Evolutionary conservation across 805 yeast species (phyloP).

Genomic region (Lipomyces anomalus): DNA sequence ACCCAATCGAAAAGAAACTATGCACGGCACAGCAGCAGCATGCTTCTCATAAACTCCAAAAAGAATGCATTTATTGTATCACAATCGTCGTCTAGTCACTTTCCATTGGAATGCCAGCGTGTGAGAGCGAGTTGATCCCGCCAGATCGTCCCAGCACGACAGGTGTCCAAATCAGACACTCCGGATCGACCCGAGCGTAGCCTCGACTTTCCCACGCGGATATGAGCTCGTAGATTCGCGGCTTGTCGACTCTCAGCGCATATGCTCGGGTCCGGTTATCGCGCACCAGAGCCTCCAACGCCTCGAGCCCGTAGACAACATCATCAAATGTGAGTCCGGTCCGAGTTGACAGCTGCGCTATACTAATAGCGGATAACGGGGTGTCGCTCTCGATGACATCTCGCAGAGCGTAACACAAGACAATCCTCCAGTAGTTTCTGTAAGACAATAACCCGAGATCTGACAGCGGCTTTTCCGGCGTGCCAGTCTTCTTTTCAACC

Average conservation of each 20-base stretch:
- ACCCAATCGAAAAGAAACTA: too few species aligned
- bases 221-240: constrained; percentile 40
- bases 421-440: constrained; percentile 76
- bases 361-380: constrained; percentile 34
- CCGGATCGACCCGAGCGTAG: constrained; percentile 48
- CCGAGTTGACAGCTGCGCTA: constrained; percentile 55
- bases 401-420: constrained; percentile 48
- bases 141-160: constrained; percentile 80
- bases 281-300: constrained; percentile 53
- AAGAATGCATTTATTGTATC: too few species aligned
- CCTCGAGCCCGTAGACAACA: constrained; percentile 80
- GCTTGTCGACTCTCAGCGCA: constrained; percentile 49
- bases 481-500: constrained; percentile 72
- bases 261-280: constrained; percentile 44
- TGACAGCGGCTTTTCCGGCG: constrained; percentile 93
- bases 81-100: too few species aligned
- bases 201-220: constrained; percentile 49
- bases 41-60: too few species aligned
- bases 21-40: too few species aligned
- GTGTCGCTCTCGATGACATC: constrained; percentile 17
- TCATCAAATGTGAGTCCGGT: constrained; percentile 89
- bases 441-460: constrained; percentile 82
- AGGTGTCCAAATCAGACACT: constrained; percentile 69
- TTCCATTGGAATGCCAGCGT: too few species aligned
- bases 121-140: constrained; percentile 46